Evolutionary conservation across 2,329 filamentous ascomycete genomes (phyloP).

Genomic region (Penicillium expansum): DNA sequence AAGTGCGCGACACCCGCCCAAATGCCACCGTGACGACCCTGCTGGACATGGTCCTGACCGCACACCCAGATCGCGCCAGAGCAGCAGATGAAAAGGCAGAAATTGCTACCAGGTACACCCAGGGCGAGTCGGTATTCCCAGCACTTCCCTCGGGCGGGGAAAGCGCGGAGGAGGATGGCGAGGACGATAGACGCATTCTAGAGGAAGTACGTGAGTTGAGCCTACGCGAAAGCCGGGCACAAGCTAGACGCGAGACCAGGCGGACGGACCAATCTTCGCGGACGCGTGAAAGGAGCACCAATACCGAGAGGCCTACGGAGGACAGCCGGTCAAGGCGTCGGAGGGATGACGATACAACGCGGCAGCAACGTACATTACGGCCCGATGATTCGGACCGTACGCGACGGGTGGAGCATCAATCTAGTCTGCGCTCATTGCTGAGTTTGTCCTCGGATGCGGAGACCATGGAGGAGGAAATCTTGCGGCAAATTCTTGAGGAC

Average conservation of each 20-base stretch:
- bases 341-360: slow-evolving; percentile 32
- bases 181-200: slow-evolving; percentile 67
- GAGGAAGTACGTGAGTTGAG: slow-evolving; percentile 72
- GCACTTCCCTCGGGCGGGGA: slow-evolving; percentile 44
- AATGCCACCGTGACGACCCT: slow-evolving; percentile 89
- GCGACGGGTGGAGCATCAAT: slow-evolving; percentile 79
- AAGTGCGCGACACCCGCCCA: slow-evolving; percentile 80
- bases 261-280: slow-evolving; percentile 25
- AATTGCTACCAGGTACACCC: slow-evolving; percentile 71
- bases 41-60: slow-evolving; percentile 79
- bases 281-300: slow-evolving; percentile 36
- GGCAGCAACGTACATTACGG: slow-evolving; percentile 23
- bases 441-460: slow-evolving; percentile 71
- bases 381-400: slow-evolving; percentile 34
- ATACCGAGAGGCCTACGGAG: slow-evolving; percentile 38
- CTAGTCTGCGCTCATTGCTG: slow-evolving; percentile 79
- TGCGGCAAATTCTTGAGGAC: slow-evolving; percentile 83
- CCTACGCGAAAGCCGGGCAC: slow-evolving; percentile 49
- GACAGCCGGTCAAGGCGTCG: slow-evolving; percentile 39
- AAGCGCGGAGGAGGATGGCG: slow-evolving; percentile 42
- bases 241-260: slow-evolving; percentile 28
- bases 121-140: slow-evolving; percentile 78
- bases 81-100: slow-evolving; percentile 71
- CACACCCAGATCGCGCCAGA: slow-evolving; percentile 73
- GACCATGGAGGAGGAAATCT: slow-evolving; percentile 79